Percentiles rank a stretch among this genome's conserved stretches.
Evolutionary conservation across 2,329 filamentous ascomycete species (phyloP).

Genomic region (Chaetothyriales sp.): DNA sequence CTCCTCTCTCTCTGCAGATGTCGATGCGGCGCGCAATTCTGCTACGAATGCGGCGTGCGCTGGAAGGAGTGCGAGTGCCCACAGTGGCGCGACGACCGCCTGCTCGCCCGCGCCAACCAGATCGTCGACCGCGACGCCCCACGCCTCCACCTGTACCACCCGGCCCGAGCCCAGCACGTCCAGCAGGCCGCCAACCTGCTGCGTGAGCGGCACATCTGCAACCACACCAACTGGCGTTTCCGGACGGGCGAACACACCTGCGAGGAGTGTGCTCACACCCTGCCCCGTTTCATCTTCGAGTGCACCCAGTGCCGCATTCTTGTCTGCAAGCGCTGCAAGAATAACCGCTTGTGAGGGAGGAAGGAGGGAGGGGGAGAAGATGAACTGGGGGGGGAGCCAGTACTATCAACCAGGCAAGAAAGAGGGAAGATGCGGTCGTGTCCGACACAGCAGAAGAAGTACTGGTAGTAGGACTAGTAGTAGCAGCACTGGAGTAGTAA

Average conservation of each 20-base stretch:
- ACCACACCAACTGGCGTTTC: conserved; percentile 7
- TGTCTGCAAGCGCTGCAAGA: conserved; percentile 8
- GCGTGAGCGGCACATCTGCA: conserved; percentile 10
- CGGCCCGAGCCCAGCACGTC: neutral
- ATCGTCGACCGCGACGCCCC: conserved; percentile 9
- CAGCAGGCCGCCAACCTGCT: conserved; percentile 7
- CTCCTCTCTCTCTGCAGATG: too few relatives aligned
- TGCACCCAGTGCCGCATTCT: conserved; percentile 9
- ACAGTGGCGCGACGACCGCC: conserved; percentile 18
- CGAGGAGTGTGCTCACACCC: conserved; percentile 8
- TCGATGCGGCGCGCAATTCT: conserved; percentile 21
- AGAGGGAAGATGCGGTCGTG: too few relatives aligned
- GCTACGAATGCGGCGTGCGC: conserved; percentile 19
- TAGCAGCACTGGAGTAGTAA: too few relatives aligned
- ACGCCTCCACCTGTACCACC: too few relatives aligned
- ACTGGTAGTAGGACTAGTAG: too few relatives aligned
- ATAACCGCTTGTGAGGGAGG: conserved; percentile 8
- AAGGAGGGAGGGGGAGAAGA: neutral
- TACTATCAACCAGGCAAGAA: too few relatives aligned
- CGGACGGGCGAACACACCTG: conserved; percentile 1
- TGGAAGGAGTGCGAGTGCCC: conserved; percentile 20
- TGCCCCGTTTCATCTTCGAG: conserved; percentile 10
- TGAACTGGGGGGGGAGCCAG: too few relatives aligned
- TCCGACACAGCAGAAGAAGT: too few relatives aligned
- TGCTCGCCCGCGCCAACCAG: conserved; percentile 10